Conservation (phyloP, 768 basidiomycete genomes). For the Leccinum boreale region DNA sequence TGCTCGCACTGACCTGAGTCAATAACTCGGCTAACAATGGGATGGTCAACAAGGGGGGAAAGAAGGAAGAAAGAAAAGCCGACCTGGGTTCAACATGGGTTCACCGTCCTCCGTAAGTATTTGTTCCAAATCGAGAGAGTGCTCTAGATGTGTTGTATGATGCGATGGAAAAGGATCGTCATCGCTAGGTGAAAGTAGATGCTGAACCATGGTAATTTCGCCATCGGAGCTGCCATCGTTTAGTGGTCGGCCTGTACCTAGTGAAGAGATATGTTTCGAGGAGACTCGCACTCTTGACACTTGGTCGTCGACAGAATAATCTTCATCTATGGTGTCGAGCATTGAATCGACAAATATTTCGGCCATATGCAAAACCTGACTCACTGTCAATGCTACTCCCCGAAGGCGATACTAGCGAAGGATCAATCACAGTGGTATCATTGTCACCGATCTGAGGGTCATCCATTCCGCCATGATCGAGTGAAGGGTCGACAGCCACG, state of each 20-base stretch:
- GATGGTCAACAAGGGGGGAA: slow-evolving; percentile 1
- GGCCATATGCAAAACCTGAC: slow-evolving; percentile 19
- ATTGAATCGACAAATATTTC: slow-evolving; percentile 33
- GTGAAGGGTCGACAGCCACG: slow-evolving; percentile 24
- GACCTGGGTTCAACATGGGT: slow-evolving; percentile 67
- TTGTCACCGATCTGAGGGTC: slow-evolving; percentile 8
- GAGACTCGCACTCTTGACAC: slow-evolving; percentile 8
- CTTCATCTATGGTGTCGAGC: slow-evolving; percentile 34
- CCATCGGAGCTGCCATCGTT: slow-evolving; percentile 8
- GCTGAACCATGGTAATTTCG: slow-evolving; percentile 15
- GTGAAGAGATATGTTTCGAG: slow-evolving; percentile 9
- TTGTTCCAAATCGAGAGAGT: slow-evolving; percentile 47
- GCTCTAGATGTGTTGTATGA: slow-evolving; percentile 24
- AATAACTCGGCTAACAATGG: slow-evolving; percentile 47
- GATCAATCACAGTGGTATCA: slow-evolving; percentile 34
- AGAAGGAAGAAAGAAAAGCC: slow-evolving; percentile 19
- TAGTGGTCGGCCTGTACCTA: slow-evolving; percentile 5
- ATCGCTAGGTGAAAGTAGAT: slow-evolving; percentile 19
- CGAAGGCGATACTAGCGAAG: slow-evolving; percentile 32
- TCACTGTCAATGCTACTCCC: slow-evolving; percentile 18
- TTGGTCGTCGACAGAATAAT: slow-evolving; percentile 13
- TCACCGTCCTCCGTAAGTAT: slow-evolving; percentile 63
- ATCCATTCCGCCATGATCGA: slow-evolving; percentile 15
- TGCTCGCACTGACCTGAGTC: slow-evolving; percentile 48
- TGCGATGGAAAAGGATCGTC: slow-evolving; percentile 28